Conservation (phyloP, 192 early-diverging fungal species). For the Obelidium mucronatum region DNA sequence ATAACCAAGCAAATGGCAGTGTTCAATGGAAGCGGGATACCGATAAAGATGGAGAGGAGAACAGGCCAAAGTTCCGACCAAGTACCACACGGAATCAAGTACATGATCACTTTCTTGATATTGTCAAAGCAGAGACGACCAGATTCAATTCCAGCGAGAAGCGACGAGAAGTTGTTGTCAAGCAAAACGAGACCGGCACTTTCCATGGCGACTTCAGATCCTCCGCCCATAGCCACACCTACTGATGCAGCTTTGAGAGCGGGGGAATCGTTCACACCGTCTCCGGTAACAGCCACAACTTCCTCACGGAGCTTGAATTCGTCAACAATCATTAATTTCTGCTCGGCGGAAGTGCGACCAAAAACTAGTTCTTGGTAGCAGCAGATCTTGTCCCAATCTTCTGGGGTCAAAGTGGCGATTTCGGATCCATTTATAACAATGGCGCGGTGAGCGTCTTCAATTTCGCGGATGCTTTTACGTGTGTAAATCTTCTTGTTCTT, state of each 20-base stretch:
- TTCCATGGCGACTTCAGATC: slow-evolving; percentile 71
- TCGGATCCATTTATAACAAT: slow-evolving; percentile 71
- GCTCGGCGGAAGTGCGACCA: slow-evolving; percentile 88
- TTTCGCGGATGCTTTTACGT: neutral
- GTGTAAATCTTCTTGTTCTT: slow-evolving; percentile 10
- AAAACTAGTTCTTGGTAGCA: slow-evolving; percentile 83
- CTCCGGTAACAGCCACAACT: slow-evolving; percentile 89
- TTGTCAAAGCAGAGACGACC: slow-evolving; percentile 90
- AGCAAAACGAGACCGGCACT: slow-evolving; percentile 54
- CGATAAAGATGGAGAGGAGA: slow-evolving; percentile 81
- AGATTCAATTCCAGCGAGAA: slow-evolving; percentile 76
- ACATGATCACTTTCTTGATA: slow-evolving; percentile 82
- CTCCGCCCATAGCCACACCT: slow-evolving; percentile 88
- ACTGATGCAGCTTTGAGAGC: slow-evolving; percentile 92
- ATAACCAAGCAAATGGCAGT: slow-evolving; percentile 65
- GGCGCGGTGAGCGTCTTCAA: slow-evolving; percentile 17
- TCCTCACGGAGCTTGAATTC: slow-evolving; percentile 73
- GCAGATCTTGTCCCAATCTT: slow-evolving; percentile 73
- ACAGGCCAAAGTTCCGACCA: slow-evolving; percentile 80
- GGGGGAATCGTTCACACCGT: slow-evolving; percentile 92
- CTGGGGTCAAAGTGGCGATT: slow-evolving; percentile 61
- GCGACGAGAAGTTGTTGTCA: slow-evolving; percentile 72
- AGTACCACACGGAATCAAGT: slow-evolving; percentile 37
- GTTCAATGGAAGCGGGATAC: slow-evolving; percentile 79
- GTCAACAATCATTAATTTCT: slow-evolving; percentile 79